Conservation (phyloP, 768 basidiomycete species). For the Calocybe indica region DNA sequence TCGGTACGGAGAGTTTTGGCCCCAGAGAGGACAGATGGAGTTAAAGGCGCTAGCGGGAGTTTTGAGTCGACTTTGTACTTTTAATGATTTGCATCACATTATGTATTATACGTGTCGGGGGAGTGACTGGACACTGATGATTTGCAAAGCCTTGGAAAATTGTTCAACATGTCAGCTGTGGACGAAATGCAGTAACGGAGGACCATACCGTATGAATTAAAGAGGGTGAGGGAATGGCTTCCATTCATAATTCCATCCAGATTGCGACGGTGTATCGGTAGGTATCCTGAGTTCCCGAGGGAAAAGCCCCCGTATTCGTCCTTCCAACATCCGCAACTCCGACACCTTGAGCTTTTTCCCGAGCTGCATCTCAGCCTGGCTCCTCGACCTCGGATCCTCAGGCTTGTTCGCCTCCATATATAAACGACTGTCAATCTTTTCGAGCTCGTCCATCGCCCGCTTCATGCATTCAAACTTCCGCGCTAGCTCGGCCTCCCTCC, state of each 20-base stretch:
- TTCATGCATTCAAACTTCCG: slow-evolving; percentile 81
- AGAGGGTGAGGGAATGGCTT: slow-evolving; percentile 55
- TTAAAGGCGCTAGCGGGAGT: slow-evolving; percentile 16
- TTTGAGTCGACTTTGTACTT: slow-evolving; percentile 8
- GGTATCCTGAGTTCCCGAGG: slow-evolving; percentile 85
- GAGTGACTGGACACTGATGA: no score
- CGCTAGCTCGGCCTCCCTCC: slow-evolving; percentile 59
- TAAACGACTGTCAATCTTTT: slow-evolving; percentile 47
- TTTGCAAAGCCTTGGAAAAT: no score
- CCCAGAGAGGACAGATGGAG: slow-evolving; percentile 33
- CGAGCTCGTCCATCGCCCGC: slow-evolving; percentile 79
- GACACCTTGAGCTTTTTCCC: slow-evolving; percentile 57
- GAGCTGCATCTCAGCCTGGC: slow-evolving; percentile 47
- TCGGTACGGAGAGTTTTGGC: slow-evolving; percentile 26
- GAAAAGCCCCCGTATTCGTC: slow-evolving; percentile 74
- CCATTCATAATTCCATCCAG: slow-evolving; percentile 88
- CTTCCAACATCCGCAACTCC: slow-evolving; percentile 69
- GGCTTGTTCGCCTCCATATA: slow-evolving; percentile 68
- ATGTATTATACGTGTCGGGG: background rate
- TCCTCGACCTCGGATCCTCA: slow-evolving; percentile 69
- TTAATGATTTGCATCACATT: background rate
- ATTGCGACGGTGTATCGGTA: slow-evolving; percentile 74
- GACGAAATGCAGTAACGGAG: background rate
- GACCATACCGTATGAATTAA: slow-evolving; percentile 18
- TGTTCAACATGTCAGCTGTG: background rate